These are phyloP conservation scores for Cytospora mali DNA, from an alignment of 2,329 filamentous ascomycete species.

Conservation along the genomic window DNA sequence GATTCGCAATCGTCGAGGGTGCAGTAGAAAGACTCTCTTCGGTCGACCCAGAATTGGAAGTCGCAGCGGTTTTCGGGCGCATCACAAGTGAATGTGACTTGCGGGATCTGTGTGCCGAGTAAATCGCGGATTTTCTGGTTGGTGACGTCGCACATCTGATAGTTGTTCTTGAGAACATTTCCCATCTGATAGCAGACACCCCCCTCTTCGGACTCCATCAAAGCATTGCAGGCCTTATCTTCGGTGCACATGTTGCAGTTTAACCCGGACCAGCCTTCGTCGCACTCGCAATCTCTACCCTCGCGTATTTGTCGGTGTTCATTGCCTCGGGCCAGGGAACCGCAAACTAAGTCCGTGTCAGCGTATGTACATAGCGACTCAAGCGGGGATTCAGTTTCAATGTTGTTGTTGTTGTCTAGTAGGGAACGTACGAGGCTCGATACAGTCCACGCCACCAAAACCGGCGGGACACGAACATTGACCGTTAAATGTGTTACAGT, in stretches of 20 bases:
- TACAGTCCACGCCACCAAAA: constrained; percentile 92
- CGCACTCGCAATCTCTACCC: constrained; percentile 76
- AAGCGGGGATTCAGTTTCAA: not conserved
- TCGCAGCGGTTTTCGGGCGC: constrained; percentile 76
- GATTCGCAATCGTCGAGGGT: constrained; percentile 80
- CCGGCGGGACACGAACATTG: constrained; percentile 91
- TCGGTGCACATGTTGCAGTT: constrained; percentile 96
- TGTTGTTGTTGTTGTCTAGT: not conserved
- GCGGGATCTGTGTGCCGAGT: constrained; percentile 80
- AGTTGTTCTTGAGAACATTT: constrained; percentile 89
- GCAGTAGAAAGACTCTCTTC: constrained; percentile 95
- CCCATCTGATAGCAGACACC: constrained; percentile 93
- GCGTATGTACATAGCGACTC: not conserved
- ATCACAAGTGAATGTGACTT: constrained; percentile 93
- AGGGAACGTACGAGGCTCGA: constrained; percentile 66
- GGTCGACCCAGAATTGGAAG: constrained; percentile 98
- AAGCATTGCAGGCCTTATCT: constrained; percentile 79
- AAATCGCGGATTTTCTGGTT: constrained; percentile 91
- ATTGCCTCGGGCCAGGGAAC: constrained; percentile 76
- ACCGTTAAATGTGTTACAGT: constrained; percentile 86
- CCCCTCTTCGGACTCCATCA: constrained; percentile 81
- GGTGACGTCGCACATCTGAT: constrained; percentile 96
- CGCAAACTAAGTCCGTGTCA: constrained; percentile 64
- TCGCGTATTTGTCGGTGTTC: constrained; percentile 75
- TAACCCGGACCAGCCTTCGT: constrained; percentile 92